Base-by-base conservation (phyloP, 148 eudicot species). In the Camellia lanceoleosa region DNA sequence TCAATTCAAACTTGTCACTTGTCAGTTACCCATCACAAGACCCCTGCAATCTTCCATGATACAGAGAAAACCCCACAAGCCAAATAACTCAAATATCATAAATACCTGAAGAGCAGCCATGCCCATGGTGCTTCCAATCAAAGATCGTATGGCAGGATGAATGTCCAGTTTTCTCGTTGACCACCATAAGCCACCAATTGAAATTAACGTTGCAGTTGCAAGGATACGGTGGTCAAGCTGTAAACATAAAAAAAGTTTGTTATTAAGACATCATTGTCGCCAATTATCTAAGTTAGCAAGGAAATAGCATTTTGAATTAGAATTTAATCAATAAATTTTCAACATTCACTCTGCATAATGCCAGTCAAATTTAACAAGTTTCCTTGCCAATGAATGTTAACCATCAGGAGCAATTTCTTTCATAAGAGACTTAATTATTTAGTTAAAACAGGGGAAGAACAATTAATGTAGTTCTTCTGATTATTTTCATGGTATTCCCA, bases 161-260 rank as follows among this genome's bases (percentile, higher is more conserved):
- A 93, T 88, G 74, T 93, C 97, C 46, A 92, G 77, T 85, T 91
- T 96, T 87, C 92, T 88, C n/a, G 95, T 81, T 76, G 89, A 84
- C 93, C 81, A 87, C 98, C 99, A 96, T 55, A 93, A 83, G 79
- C 91, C 87, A 78, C 89, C 84, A 67, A 93, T 87, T 51, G 99
- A 85, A 78, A 83, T 86, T 74, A 96, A 80, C 8, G 93, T 88
- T 46, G 95, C 87, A 84, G 97, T 90, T 38, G 99, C 99, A 77
- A 96, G 94, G 65, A 96, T 90, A 72, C 99, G 97, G 84, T 93
- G 99, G 75, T 96, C 98, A 60, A 96, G 89, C 99, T 96, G 92
- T 73, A 86, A 79, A 78, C 66, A 42, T 65, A 19, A 52, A 62
- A 70, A 19, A 10, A 7, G 13, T 62, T 4, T 8, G 23, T 47